phyloP scores from a whole-genome alignment of 2,329 filamentous ascomycete genomes.

The Hortaea sp. region DNA sequence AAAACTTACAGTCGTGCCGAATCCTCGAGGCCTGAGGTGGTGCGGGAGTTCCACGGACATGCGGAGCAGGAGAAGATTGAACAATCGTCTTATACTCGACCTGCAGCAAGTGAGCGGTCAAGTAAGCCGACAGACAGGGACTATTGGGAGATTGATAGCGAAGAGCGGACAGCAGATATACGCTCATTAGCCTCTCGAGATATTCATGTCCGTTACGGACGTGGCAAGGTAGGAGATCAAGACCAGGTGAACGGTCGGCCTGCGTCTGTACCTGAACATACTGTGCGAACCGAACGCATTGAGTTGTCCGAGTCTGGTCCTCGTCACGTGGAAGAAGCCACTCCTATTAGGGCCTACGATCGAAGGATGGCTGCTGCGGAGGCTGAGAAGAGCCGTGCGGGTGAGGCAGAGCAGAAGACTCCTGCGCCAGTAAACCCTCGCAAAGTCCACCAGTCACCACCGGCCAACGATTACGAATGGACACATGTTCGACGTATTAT shows the following conservation, averaged over 20 bases:
- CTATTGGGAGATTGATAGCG: not conserved
- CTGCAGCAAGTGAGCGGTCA: not conserved
- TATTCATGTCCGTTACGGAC: not conserved
- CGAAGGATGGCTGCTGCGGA: not conserved
- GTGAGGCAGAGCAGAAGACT: not conserved
- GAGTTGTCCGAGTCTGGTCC: too few species aligned
- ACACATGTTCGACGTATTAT: not conserved
- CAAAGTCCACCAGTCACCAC: too few species aligned
- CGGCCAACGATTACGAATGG: not conserved
- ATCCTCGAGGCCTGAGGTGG: not conserved
- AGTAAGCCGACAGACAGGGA: not conserved
- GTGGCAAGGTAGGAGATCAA: too few species aligned
- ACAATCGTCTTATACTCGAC: too few species aligned
- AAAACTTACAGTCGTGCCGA: too few species aligned
- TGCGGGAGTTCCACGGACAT: not conserved
- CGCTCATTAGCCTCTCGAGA: not conserved
- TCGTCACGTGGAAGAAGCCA: too few species aligned
- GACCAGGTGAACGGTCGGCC: too few species aligned
- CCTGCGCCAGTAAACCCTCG: too few species aligned
- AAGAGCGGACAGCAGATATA: not conserved
- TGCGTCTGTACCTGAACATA: too few species aligned
- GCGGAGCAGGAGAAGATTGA: not conserved
- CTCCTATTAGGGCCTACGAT: not conserved
- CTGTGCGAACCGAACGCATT: too few species aligned
- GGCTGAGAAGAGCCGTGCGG: not conserved